Conservation (phyloP, 1,284 basidiomycete species). For the Tetrapyrgos nigripes region DNA sequence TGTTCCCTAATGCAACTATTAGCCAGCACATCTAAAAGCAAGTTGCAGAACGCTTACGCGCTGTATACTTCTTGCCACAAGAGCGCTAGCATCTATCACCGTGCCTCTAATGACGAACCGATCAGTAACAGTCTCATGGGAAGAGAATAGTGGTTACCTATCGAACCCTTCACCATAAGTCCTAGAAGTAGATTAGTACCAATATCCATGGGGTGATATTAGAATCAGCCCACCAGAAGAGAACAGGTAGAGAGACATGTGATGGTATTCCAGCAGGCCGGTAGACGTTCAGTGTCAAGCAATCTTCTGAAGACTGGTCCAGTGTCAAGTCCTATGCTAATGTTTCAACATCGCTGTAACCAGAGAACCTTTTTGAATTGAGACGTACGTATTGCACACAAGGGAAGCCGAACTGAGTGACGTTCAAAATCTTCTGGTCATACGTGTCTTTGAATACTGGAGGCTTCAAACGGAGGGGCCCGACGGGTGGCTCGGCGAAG, state of each 20-base stretch:
- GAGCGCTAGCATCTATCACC: no score
- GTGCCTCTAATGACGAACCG: no score
- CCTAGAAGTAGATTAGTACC: not conserved
- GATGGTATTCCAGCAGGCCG: constrained; percentile 40
- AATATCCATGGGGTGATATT: not conserved
- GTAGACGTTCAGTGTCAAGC: constrained; percentile 53
- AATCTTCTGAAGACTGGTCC: constrained; percentile 48
- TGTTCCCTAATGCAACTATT: no score
- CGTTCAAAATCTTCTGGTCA: constrained; percentile 37
- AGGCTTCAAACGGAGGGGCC: constrained; percentile 13
- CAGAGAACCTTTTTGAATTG: not conserved
- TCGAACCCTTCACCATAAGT: constrained; percentile 48
- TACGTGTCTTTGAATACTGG: constrained; percentile 20
- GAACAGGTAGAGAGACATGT: constrained; percentile 41
- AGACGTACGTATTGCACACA: constrained; percentile 42
- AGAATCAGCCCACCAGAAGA: constrained; percentile 39
- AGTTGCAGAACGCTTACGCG: no score
- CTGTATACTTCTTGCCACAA: constrained; percentile 53
- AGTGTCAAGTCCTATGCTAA: constrained; percentile 23
- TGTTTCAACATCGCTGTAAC: not conserved
- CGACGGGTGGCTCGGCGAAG: constrained; percentile 19
- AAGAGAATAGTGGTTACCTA: no score
- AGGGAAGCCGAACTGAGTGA: constrained; percentile 42
- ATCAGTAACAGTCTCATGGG: no score
- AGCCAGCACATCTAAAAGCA: no score